phyloP scores from a whole-genome alignment of 257 asterid species.

The Paulownia fortunei region DNA sequence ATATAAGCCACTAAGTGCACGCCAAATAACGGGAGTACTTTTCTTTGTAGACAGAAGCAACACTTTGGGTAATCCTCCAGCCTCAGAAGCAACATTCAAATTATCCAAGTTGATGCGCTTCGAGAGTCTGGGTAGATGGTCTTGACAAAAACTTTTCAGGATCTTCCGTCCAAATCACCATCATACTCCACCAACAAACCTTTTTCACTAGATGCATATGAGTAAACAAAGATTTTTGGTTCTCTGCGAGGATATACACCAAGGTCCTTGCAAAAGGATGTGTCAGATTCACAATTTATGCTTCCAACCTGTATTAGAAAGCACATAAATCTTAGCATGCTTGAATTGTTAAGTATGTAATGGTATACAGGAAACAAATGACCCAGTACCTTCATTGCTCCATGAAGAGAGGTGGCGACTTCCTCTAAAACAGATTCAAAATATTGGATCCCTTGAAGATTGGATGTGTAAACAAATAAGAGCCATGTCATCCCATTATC shows the following conservation, averaged over 20 bases:
- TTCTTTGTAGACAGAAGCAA: conserved; percentile 88
- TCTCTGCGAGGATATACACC: conserved; percentile 60
- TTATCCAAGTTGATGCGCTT: conserved; percentile 66
- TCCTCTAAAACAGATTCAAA: conserved; percentile 65
- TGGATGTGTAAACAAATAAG: conserved; percentile 56
- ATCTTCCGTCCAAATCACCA: conserved; percentile 64
- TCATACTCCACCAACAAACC: conserved; percentile 79
- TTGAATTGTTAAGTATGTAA: background rate
- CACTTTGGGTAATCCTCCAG: conserved; percentile 69
- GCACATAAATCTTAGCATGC: conserved; percentile 7
- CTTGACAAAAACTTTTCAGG: conserved; percentile 75
- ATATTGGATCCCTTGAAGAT: conserved; percentile 55
- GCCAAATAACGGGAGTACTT: conserved; percentile 92
- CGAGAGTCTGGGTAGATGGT: conserved; percentile 81
- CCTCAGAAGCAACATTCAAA: conserved; percentile 52
- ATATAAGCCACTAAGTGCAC: conserved; percentile 82
- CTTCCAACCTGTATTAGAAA: conserved; percentile 67
- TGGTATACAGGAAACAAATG: background rate
- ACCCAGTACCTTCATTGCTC: conserved; percentile 75
- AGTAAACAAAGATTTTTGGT: conserved; percentile 72
- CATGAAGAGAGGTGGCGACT: conserved; percentile 63
- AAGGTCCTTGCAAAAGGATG: conserved; percentile 79
- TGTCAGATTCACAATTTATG: conserved; percentile 72
- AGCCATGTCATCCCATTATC: conserved; percentile 86
- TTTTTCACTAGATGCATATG: conserved; percentile 55